phyloP scores from a whole-genome alignment of 495 filamentous ascomycete species.

The Penicillium angulare region DNA sequence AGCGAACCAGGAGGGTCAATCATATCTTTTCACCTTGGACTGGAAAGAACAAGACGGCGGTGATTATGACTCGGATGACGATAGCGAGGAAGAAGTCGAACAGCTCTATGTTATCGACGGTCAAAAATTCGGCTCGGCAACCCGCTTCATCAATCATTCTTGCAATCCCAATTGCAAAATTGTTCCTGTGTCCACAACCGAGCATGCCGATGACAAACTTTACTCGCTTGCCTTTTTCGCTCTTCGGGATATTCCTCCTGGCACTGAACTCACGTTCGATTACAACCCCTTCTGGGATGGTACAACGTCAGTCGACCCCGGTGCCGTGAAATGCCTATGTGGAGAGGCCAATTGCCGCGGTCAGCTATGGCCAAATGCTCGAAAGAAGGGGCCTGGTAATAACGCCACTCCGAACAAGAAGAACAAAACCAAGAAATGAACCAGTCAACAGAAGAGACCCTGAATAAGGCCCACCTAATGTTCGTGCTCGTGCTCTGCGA shows the following conservation, averaged over 20 bases:
- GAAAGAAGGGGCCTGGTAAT: conserved; percentile 21
- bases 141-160: conserved; percentile 66
- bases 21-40: conserved; percentile 84
- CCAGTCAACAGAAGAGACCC: too few relatives aligned
- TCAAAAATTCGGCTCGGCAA: conserved; percentile 53
- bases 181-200: conserved; percentile 75
- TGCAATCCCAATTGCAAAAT: conserved; percentile 76
- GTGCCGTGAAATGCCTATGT: conserved; percentile 65
- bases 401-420: too few relatives aligned
- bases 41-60: conserved; percentile 51
- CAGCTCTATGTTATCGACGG: conserved; percentile 58
- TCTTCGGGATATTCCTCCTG: conserved; percentile 60
- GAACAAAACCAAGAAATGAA: too few relatives aligned
- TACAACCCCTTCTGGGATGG: conserved; percentile 64
- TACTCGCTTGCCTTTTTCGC: conserved; percentile 92
- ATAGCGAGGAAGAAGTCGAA: conserved; percentile 4
- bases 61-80: conserved; percentile 24
- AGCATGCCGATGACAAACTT: conserved; percentile 65
- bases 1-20: conserved; percentile 35
- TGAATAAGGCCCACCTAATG: too few relatives aligned
- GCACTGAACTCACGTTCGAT: conserved; percentile 82
- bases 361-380: conserved; percentile 59
- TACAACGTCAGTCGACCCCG: conserved; percentile 46
- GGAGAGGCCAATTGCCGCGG: conserved; percentile 64
- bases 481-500: too few relatives aligned